phyloP scores from a whole-genome alignment of 2,329 filamentous ascomycete genomes.

The Fusarium marasasianum region DNA sequence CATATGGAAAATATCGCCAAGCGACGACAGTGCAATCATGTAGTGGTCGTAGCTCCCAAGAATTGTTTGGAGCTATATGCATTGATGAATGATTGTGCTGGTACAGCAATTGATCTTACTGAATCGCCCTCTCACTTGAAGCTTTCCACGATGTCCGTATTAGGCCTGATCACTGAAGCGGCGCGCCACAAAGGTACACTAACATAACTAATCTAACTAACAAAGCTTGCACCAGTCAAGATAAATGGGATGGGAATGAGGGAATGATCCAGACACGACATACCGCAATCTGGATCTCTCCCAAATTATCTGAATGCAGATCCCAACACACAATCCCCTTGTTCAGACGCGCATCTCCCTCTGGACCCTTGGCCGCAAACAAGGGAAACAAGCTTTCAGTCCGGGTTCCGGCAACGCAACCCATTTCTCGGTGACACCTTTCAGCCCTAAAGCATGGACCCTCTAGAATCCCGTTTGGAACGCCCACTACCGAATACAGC shows the following conservation, averaged over 20 bases:
- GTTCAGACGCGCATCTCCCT: not conserved
- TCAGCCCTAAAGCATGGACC: not conserved
- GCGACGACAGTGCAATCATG: not conserved
- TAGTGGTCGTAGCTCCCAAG: rapidly evolving
- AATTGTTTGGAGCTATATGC: rapidly evolving
- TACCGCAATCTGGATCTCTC: not conserved
- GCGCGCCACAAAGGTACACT: not conserved
- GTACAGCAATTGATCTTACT: rapidly evolving
- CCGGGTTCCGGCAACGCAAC: not conserved
- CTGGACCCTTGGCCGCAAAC: not conserved
- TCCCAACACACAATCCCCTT: not conserved
- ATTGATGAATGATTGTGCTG: too few species aligned
- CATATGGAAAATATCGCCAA: too few species aligned
- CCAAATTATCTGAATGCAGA: not conserved
- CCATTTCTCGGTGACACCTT: not conserved
- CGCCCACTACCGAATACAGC: not conserved
- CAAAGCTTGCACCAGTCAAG: not conserved
- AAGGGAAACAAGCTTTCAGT: not conserved
- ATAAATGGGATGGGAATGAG: not conserved
- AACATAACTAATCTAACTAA: not conserved
- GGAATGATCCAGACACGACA: not conserved
- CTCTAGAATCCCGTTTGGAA: not conserved
- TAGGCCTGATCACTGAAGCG: not conserved
- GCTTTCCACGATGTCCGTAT: not conserved
- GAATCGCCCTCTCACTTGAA: not conserved